Evolutionary conservation across 345 rosid species (phyloP).

Genomic region (Lenwebbia sp.): DNA sequence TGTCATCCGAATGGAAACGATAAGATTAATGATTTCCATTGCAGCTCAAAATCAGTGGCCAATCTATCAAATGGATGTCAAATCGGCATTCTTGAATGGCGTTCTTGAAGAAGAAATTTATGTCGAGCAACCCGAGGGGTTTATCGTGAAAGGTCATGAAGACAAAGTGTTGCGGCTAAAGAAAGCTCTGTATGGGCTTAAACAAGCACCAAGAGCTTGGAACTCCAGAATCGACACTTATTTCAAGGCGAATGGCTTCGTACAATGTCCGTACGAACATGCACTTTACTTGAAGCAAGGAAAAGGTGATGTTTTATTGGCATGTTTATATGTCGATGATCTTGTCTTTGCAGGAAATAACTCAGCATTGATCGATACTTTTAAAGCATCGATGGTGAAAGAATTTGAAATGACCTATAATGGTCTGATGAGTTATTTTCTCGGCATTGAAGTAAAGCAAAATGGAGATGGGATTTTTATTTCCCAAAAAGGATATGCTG

Average conservation of each 20-base stretch:
- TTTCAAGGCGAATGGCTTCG: background rate
- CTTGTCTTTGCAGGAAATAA: background rate
- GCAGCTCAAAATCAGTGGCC: background rate
- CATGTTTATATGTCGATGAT: background rate
- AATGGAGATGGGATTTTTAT: background rate
- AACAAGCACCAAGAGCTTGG: background rate
- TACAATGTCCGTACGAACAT: background rate
- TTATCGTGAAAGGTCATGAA: background rate
- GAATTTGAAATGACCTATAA: background rate
- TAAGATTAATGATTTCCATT: background rate
- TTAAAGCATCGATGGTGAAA: background rate
- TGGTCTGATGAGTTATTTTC: background rate
- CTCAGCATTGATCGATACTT: background rate
- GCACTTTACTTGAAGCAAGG: background rate
- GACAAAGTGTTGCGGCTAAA: background rate
- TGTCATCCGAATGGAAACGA: no score
- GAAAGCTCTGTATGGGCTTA: background rate
- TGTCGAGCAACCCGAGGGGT: background rate
- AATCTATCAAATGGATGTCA: background rate
- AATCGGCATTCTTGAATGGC: no score
- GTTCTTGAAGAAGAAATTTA: background rate
- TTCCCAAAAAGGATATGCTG: no score
- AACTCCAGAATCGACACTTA: background rate
- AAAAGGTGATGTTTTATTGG: background rate
- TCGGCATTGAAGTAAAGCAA: background rate